Evolutionary conservation across 164 flowering plant species (phyloP).

Genomic region (Cinnamomum micranthum): DNA sequence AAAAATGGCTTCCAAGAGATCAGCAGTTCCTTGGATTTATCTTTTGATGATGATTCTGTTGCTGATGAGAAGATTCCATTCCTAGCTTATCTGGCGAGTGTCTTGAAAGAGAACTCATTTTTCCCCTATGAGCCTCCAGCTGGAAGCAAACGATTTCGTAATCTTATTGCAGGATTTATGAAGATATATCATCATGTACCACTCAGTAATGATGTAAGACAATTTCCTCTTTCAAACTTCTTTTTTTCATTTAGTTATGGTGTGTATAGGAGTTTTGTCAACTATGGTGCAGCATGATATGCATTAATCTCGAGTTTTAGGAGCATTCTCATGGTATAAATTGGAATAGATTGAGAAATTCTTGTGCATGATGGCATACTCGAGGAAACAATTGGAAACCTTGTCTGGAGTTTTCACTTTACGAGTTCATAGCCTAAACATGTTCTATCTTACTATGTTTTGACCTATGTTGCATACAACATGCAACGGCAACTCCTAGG

Average conservation of each 20-base stretch:
- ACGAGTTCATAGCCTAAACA: background rate
- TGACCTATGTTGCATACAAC: background rate
- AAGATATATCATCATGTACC: conserved; percentile 88
- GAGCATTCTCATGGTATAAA: background rate
- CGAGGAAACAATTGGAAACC: background rate
- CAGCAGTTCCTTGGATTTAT: conserved; percentile 87
- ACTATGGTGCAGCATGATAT: no score
- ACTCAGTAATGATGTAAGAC: conserved; percentile 66
- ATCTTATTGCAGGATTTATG: conserved; percentile 79
- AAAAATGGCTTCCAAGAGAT: conserved; percentile 82
- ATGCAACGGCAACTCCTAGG: background rate
- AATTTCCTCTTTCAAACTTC: background rate
- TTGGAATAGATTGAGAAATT: background rate
- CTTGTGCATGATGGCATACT: background rate
- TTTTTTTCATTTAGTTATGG: background rate
- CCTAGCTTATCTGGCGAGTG: conserved; percentile 84
- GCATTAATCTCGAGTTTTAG: background rate
- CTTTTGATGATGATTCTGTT: conserved; percentile 87
- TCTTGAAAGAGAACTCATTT: conserved; percentile 56
- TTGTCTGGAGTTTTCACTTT: background rate
- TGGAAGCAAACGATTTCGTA: conserved; percentile 76
- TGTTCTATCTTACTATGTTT: background rate
- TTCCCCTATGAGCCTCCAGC: conserved; percentile 90
- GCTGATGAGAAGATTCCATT: conserved; percentile 99
- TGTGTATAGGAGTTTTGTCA: background rate